Evolutionary conservation across 2,329 filamentous ascomycete genomes (phyloP), one percentile per base, ranked within the genome.

Genomic region (Nemania sp.): DNA sequence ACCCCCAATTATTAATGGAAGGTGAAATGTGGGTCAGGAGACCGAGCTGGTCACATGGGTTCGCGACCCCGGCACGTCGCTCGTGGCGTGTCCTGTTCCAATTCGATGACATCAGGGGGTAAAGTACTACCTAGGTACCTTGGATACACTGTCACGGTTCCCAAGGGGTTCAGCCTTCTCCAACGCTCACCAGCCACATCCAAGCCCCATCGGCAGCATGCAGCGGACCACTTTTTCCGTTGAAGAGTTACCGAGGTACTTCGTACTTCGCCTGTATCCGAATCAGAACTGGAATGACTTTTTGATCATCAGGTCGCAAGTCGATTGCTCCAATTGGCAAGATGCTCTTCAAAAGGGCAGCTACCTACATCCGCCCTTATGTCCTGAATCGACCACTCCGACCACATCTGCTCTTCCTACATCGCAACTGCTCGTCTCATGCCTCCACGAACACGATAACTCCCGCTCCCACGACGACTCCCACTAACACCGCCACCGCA

Each of bases 381-480:
- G 61, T 62, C 37, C 54, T 37, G 17, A 64, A 34, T 56, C 64
- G 57, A 54, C 57, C 63, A n/a, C 21, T 55, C 49, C 63, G 60
- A 52, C 25, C 52, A 10, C 47, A 37, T 48, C 65, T 34, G 12
- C 57, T 50, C 11, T 32, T 48, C 17, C 57, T 43, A 21, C 47
- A 34, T 32, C 65, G 68, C 55, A 54, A n/a, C 40, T 75, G 71
- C 66, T 71, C 74, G 12, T 71, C 72, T 6, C 69, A 74, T 46
- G 63, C 72, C 29, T 17, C 55, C 32, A 32, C 15, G 12, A n/a
- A 5, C 43, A 29, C 25, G 25, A n/a, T n/a, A n/a, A n/a, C 35
- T 39, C 35, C 35, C 5, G 7, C 25, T 3, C 5, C 35, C 4
- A 11, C 35, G 35, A 39, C 35, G 35, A 11, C 10, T 11, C 3